Conservation (phyloP, 2,329 filamentous ascomycete species). For the Aspergillus awamori region DNA sequence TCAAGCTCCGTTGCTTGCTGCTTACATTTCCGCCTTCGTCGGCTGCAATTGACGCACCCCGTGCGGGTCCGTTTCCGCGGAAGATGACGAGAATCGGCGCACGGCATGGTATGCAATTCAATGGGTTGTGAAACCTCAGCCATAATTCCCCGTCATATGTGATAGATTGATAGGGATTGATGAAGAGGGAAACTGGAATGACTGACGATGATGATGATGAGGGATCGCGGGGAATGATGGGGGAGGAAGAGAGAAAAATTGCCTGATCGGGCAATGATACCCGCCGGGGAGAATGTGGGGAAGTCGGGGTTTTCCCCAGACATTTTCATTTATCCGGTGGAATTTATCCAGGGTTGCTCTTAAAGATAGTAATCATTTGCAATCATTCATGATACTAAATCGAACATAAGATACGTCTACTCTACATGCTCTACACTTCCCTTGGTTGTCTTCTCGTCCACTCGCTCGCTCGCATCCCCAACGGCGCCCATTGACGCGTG, state of each 20-base stretch:
- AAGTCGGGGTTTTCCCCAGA: slow-evolving; percentile 4
- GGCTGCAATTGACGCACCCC: slow-evolving; percentile 39
- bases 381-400: too few relatives aligned
- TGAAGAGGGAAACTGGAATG: neutral
- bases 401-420: slow-evolving; percentile 7
- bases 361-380: too few relatives aligned
- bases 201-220: neutral
- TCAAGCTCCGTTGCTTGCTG: neutral
- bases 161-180: neutral
- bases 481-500: slow-evolving; percentile 31
- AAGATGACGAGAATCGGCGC: slow-evolving; percentile 2
- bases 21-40: slow-evolving; percentile 36
- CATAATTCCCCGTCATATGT: neutral
- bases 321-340: too few relatives aligned
- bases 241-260: slow-evolving; percentile 11
- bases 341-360: too few relatives aligned
- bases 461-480: slow-evolving; percentile 24
- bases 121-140: neutral
- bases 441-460: slow-evolving; percentile 21
- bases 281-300: slow-evolving; percentile 17
- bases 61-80: slow-evolving; percentile 33
- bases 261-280: slow-evolving; percentile 23
- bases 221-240: slow-evolving; percentile 4
- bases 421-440: slow-evolving; percentile 28
- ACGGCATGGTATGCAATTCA: slow-evolving; percentile 1